A percentile compares a stretch with the other conserved stretches of the same genome.
These are phyloP conservation scores for Colletotrichum brevisporum DNA, from an alignment of 2,329 filamentous ascomycete species.

Conservation along the genomic window DNA sequence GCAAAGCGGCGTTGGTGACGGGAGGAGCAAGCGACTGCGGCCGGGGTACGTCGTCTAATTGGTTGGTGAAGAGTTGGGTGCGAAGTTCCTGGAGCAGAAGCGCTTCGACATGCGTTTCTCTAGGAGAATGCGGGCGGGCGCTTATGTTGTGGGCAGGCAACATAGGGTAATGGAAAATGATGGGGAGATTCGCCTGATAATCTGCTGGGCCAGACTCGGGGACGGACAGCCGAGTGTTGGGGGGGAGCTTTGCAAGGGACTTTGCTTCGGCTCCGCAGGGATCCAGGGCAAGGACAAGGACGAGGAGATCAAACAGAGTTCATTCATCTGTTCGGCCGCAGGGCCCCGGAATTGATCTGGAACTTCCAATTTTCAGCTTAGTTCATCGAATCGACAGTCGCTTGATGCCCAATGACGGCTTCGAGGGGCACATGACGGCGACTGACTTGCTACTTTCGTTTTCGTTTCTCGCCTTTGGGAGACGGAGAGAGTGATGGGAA, in stretches of 20 bases:
- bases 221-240: too few species aligned
- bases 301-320: constrained; percentile 31
- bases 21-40: not conserved
- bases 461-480: not conserved
- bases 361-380: too few species aligned
- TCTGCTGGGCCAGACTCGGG: not conserved
- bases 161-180: constrained; percentile 6
- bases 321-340: constrained; percentile 3
- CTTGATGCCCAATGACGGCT: constrained; percentile 14
- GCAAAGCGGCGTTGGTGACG: not conserved
- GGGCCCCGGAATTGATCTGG: not conserved
- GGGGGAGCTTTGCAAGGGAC: not conserved
- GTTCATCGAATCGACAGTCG: not conserved
- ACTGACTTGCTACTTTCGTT: not conserved
- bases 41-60: constrained; percentile 22
- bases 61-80: constrained; percentile 12
- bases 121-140: constrained; percentile 1
- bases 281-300: constrained; percentile 2
- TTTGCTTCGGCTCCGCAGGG: not conserved
- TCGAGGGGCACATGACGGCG: constrained; percentile 7
- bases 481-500: not conserved
- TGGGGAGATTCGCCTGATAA: not conserved
- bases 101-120: constrained; percentile 37
- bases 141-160: not conserved
- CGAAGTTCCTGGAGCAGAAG: constrained; percentile 30